Base-by-base conservation (phyloP, 2,329 filamentous ascomycete genomes). In the Calonectria fujianensis region DNA sequence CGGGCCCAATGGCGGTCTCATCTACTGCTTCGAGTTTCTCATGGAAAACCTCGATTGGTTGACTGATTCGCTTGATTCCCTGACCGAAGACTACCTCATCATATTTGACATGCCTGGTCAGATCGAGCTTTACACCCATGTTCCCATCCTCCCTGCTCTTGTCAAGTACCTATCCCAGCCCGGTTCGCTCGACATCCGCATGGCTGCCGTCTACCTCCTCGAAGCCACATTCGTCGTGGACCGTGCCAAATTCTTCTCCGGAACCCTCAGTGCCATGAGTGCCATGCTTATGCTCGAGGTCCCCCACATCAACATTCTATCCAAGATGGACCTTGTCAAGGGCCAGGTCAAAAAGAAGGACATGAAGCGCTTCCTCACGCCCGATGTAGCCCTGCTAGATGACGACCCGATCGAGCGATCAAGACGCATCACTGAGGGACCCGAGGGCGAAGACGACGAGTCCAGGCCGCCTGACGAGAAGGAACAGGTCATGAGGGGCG, bases 221-320 rank as follows among this genome's bases (percentile, higher is more conserved):
- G 97, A 99, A 85, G 95, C 95, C 16, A 98, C 96, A 11, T 99
- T 98, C 84, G 94, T 98, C 81, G 92, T 98, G 76, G 97, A 99
- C 86, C 93, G 95, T 75, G 95, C 97, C 82, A 99, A 98, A 87
- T 99, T 98, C 89, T 98, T 99, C 85, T 94, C 97, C 0, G 97
- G 97, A 16, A 98, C 97, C 0, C 89, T 99, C 74, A 97, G 94
- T 83, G 97, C 97, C 78, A 98, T 99, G 97, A 97, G 95, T 82
- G 96, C 97, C 77, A 99, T 99, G 97, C 92, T 99, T 82, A 97
- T 98, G 95, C 91, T 99, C 76, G 97, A 98, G 86, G 92, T 98
- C 77, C 97, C 97, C 6, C 97, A 99, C 83, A 92, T 99, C 83
- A 99, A 99, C 84, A 94, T 99, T 75, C 88, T 99, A 71, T 97